A percentile compares a stretch with the other conserved stretches of the same genome.
Evolutionary conservation across 2,329 filamentous ascomycete genomes (phyloP).

Genomic region (Penicillium sp.): DNA sequence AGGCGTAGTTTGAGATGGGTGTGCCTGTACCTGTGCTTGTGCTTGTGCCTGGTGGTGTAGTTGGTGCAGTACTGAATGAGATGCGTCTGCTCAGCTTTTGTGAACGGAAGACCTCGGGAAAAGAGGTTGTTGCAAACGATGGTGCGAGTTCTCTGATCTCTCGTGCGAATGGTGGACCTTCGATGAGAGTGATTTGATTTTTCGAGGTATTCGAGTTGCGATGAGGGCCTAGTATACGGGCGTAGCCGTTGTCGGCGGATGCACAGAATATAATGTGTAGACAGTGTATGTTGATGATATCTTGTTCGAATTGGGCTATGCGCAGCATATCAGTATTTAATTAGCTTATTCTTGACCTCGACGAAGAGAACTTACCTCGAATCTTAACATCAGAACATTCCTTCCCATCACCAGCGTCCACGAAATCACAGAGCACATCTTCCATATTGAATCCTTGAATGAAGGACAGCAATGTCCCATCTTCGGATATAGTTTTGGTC

Average conservation of each 20-base stretch:
- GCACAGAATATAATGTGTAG: conserved; percentile 51
- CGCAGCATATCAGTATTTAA: too few relatives aligned
- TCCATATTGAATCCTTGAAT: conserved; percentile 53
- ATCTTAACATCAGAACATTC: conserved; percentile 53
- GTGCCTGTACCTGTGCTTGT: conserved; percentile 7
- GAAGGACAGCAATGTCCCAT: conserved; percentile 41
- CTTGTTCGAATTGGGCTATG: conserved; percentile 41
- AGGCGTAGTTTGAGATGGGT: conserved; percentile 27
- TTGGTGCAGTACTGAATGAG: conserved; percentile 7
- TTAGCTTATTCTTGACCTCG: too few relatives aligned
- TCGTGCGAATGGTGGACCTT: conserved; percentile 45
- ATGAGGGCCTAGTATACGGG: conserved; percentile 47
- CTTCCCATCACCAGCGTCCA: conserved; percentile 53
- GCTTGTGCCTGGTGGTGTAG: conserved; percentile 18
- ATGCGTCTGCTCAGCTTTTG: conserved; percentile 16
- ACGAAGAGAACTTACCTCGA: conserved; percentile 48
- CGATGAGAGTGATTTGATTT: conserved; percentile 46
- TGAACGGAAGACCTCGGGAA: conserved; percentile 24
- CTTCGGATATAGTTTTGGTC: conserved; percentile 33
- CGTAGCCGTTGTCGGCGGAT: conserved; percentile 52
- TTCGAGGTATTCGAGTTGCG: conserved; percentile 34
- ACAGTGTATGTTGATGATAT: conserved; percentile 49
- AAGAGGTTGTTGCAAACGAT: conserved; percentile 21
- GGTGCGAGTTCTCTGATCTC: conserved; percentile 43
- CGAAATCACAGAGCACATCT: conserved; percentile 45